These are phyloP conservation scores for Tanozyma kutaoensis DNA, from an alignment of 805 yeast species.

Conservation along the genomic window DNA sequence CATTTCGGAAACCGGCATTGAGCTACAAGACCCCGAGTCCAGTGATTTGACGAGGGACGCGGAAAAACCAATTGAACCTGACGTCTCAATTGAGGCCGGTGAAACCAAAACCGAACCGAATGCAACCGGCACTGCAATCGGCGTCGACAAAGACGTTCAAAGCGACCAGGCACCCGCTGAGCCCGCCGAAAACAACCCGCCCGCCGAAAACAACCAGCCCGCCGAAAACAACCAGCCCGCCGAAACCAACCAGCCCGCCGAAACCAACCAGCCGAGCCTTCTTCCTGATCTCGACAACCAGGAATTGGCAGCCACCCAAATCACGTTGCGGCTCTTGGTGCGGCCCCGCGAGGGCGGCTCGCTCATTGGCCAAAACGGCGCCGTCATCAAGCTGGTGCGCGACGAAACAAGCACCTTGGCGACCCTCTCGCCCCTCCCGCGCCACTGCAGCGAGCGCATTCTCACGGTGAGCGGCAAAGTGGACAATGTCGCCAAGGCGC, in stretches of 20 bases:
- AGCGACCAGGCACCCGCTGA: too few relatives aligned
- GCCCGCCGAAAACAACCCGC: too few relatives aligned
- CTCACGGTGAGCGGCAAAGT: constrained; percentile 66
- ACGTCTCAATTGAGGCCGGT: too few relatives aligned
- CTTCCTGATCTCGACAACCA: neutral
- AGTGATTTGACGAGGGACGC: too few relatives aligned
- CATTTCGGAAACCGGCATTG: too few relatives aligned
- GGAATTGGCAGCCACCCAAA: neutral
- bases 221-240: neutral
- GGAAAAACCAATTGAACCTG: too few relatives aligned
- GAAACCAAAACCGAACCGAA: too few relatives aligned
- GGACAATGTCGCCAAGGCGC: constrained; percentile 55
- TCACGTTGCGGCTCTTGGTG: constrained; percentile 41
- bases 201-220: too few relatives aligned
- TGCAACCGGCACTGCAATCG: too few relatives aligned
- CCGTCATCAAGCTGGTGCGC: constrained; percentile 62
- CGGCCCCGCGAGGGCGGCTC: constrained; percentile 84
- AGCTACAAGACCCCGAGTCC: too few relatives aligned
- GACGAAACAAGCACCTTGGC: constrained; percentile 71
- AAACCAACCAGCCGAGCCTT: constrained; percentile 1
- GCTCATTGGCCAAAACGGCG: constrained; percentile 77
- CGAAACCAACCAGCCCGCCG: neutral
- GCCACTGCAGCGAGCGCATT: constrained; percentile 74
- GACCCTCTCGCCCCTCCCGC: constrained; percentile 70
- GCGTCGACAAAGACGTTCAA: too few relatives aligned